These are phyloP conservation scores for Panus rudis DNA, from an alignment of 768 basidiomycete species.

Conservation along the genomic window DNA sequence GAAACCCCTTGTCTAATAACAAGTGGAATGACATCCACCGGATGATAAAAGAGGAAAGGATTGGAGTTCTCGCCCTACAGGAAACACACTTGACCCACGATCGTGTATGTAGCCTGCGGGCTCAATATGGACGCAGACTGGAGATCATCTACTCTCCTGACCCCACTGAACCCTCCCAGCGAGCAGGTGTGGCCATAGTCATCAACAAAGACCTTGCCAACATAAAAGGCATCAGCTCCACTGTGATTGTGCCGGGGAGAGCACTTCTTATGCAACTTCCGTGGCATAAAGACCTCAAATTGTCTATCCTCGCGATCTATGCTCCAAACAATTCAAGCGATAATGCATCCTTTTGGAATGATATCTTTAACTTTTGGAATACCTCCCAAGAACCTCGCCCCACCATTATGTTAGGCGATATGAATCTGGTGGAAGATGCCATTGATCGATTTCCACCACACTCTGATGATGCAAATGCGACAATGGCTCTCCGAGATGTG, in stretches of 20 bases:
- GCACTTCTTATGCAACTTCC: slow-evolving; percentile 14
- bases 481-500: slow-evolving; percentile 4
- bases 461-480: neutral
- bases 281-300: slow-evolving; percentile 13
- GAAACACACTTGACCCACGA: slow-evolving; percentile 7
- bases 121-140: neutral
- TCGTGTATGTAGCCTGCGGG: neutral
- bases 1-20: neutral
- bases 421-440: slow-evolving; percentile 13
- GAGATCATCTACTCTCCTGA: slow-evolving; percentile 2
- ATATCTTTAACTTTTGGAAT: neutral
- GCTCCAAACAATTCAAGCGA: too few relatives aligned
- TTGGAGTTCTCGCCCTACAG: slow-evolving; percentile 6
- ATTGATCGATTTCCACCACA: slow-evolving; percentile 13
- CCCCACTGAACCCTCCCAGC: neutral
- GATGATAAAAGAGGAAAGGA: slow-evolving; percentile 2
- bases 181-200: slow-evolving; percentile 3
- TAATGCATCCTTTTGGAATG: slow-evolving; percentile 14
- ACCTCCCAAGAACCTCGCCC: neutral
- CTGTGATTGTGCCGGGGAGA: slow-evolving; percentile 22
- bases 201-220: slow-evolving; percentile 20
- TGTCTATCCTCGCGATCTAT: neutral
- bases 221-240: neutral
- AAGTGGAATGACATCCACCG: slow-evolving; percentile 3
- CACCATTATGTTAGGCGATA: slow-evolving; percentile 12